These are phyloP conservation scores for Fusarium pseudonygamai DNA, from an alignment of 2,329 filamentous ascomycete genomes.

Conservation along the genomic window DNA sequence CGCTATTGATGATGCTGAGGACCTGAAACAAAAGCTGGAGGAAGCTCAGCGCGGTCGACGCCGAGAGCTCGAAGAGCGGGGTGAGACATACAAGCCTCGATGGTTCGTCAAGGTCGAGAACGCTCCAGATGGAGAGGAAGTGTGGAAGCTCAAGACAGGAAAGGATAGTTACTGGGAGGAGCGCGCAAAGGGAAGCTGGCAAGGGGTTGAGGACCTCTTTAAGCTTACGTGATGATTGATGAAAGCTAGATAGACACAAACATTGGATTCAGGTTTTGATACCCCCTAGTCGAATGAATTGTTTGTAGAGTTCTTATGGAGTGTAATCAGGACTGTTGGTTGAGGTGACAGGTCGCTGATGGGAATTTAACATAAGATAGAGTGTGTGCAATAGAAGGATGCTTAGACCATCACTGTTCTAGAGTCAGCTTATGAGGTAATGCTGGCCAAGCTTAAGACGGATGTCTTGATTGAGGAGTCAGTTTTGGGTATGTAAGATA, in stretches of 20 bases:
- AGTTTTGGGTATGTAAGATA: neutral
- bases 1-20: constrained; percentile 84
- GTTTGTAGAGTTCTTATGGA: neutral
- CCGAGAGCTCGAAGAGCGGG: constrained; percentile 77
- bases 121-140: constrained; percentile 68
- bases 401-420: neutral
- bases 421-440: neutral
- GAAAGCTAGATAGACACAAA: constrained; percentile 16
- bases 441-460: neutral
- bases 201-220: constrained; percentile 63
- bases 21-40: constrained; percentile 82
- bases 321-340: neutral
- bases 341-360: neutral
- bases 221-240: constrained; percentile 35
- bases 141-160: constrained; percentile 80
- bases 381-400: neutral
- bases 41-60: constrained; percentile 83
- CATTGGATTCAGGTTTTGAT: constrained; percentile 22
- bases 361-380: neutral
- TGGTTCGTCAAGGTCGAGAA: constrained; percentile 85
- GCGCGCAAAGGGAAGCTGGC: constrained; percentile 74
- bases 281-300: constrained; percentile 12
- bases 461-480: neutral
- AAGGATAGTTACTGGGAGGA: constrained; percentile 96
- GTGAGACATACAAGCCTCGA: constrained; percentile 75